Percentiles rank a stretch among this genome's conserved stretches.
These are phyloP conservation scores for Sarocladiaceae sp. DNA, from an alignment of 2,329 filamentous ascomycete genomes.

Conservation along the genomic window DNA sequence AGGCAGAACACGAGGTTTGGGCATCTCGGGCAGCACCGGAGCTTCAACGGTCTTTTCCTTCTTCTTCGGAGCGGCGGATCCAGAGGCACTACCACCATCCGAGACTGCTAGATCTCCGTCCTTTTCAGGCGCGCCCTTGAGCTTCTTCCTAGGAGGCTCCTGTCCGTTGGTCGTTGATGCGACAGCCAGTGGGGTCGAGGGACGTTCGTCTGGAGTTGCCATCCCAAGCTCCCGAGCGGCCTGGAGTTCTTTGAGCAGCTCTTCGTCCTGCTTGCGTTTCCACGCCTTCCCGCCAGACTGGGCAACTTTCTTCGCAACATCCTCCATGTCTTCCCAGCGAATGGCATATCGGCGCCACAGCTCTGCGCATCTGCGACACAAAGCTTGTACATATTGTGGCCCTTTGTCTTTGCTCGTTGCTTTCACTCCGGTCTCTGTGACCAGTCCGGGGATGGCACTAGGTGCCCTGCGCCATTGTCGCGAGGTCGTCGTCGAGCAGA, in stretches of 20 bases:
- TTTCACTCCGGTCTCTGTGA: conserved; percentile 57
- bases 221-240: conserved; percentile 57
- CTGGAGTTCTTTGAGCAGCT: conserved; percentile 71
- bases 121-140: conserved; percentile 52
- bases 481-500: conserved; percentile 75
- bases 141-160: conserved; percentile 62
- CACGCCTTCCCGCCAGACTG: conserved; percentile 75
- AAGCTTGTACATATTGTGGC: conserved; percentile 66
- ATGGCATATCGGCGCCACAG: conserved; percentile 96
- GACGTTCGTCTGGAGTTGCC: conserved; percentile 36
- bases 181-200: conserved; percentile 30
- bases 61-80: conserved; percentile 41
- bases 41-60: conserved; percentile 52
- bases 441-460: conserved; percentile 65
- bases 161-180: conserved; percentile 22
- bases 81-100: conserved; percentile 39
- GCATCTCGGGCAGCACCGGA: conserved; percentile 58
- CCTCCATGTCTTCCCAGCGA: conserved; percentile 91
- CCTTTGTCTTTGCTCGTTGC: conserved; percentile 71
- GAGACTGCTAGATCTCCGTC: conserved; percentile 43
- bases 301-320: conserved; percentile 82
- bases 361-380: conserved; percentile 87
- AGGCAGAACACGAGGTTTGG: conserved; percentile 72
- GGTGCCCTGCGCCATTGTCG: conserved; percentile 91
- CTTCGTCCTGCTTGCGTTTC: conserved; percentile 89